Percentiles rank a stretch among this genome's conserved stretches.
Evolutionary conservation across 768 basidiomycete species (phyloP).

Genomic region (Hypsizygus marmoreus): DNA sequence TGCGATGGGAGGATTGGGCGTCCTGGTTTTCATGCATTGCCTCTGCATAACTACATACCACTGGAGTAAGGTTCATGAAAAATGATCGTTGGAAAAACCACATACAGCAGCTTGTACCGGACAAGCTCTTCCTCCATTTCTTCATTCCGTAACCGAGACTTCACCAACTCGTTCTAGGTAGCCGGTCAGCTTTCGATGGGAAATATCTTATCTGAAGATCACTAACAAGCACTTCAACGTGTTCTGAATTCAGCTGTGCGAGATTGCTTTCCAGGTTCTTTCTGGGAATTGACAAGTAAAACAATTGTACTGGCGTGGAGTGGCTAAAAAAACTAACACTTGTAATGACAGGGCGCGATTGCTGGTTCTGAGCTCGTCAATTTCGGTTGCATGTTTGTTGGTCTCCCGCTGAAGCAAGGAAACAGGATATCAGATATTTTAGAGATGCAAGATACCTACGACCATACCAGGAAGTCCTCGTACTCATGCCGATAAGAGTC

Average conservation of each 20-base stretch:
- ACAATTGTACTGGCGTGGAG: background rate
- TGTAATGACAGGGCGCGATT: constrained; percentile 78
- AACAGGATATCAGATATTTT: background rate
- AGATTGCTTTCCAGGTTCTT: constrained; percentile 79
- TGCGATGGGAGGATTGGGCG: constrained; percentile 64
- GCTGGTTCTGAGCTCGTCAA: constrained; percentile 79
- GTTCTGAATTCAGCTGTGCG: constrained; percentile 80
- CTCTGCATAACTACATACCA: constrained; percentile 55
- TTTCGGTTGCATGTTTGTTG: constrained; percentile 81
- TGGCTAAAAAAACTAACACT: constrained; percentile 60
- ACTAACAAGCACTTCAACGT: constrained; percentile 71
- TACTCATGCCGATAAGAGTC: constrained; percentile 90
- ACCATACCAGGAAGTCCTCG: constrained; percentile 66
- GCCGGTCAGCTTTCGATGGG: background rate
- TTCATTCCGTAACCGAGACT: constrained; percentile 84
- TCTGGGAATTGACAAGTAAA: constrained; percentile 39
- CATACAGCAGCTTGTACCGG: constrained; percentile 88
- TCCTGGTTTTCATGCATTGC: constrained; percentile 79
- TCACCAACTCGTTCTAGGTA: constrained; percentile 86
- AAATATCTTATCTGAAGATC: background rate
- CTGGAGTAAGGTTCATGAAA: background rate
- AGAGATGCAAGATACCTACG: background rate
- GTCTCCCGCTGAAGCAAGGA: constrained; percentile 49
- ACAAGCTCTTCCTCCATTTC: constrained; percentile 94
- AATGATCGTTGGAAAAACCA: constrained; percentile 14